Base-by-base conservation (phyloP, 2,329 filamentous ascomycete genomes). In the Hysterium pulicare region DNA sequence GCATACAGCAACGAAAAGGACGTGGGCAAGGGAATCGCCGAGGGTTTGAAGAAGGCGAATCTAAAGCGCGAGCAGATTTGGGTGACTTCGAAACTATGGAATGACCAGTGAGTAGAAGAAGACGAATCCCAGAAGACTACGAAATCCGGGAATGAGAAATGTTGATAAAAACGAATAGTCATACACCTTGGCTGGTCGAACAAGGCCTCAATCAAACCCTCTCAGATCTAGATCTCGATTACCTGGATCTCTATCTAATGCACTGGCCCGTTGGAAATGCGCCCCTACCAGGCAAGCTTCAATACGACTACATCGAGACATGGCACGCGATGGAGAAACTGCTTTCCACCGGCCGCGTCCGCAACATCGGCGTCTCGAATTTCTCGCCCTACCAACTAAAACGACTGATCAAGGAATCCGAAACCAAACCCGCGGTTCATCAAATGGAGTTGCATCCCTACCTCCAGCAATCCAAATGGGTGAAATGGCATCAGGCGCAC, bases 371-470 rank as follows among this genome's bases (percentile, higher is more conserved):
- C 39, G 82, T 93, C 11, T 87, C 83, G 57, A 93, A 91, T 71
- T 91, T 86, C 68, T 71, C 70, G 40, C 73, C 75, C n/a, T 55
- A 59, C 10, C 70, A 75, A 28, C 62, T 79, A 11, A 64, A 76
- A 49, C 57, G 68, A 42, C 67, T 79, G 42, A 53, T 73, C 49
- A 73, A 75, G 59, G 79, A 81, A 4, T 82, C 82, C 38, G 77
- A 75, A 53, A 62, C 85, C 46, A 61, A 71, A 3, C 87, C 87
- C 1, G 82, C 79, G 5, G 77, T 86, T 48, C 90, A 91, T 70
- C 87, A 93, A 73, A 86, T 91, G 58, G 87, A 91, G 71, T 83
- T 79, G 58, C 85, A 93, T 66, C 86, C 87, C 0, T 87, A 88
- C 34, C 66, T 81, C 11, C 78, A 74, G 26, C 78, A 81, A 52